Percentiles rank a stretch among this genome's conserved stretches.
Conservation (phyloP, 1,284 basidiomycete genomes). For the Ustanciosporium gigantosporum region DNA sequence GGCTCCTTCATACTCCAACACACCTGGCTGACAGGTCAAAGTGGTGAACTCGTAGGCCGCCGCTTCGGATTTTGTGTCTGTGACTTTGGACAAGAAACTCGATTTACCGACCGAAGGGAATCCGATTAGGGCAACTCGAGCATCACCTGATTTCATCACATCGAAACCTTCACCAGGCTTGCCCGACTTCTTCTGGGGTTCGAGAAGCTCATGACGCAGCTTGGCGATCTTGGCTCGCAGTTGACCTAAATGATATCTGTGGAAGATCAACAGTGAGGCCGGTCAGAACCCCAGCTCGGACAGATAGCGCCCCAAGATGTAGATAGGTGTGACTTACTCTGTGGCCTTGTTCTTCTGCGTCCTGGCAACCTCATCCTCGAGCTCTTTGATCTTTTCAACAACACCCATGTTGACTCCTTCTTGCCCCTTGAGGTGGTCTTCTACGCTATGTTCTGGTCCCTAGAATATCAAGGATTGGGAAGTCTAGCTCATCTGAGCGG, state of each 20-base stretch:
- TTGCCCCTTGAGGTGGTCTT: too few relatives aligned
- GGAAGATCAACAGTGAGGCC: neutral
- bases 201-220: conserved; percentile 55
- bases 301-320: too few relatives aligned
- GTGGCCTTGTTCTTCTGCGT: conserved; percentile 64
- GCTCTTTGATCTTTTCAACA: conserved; percentile 78
- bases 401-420: conserved; percentile 45
- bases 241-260: conserved; percentile 53
- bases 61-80: conserved; percentile 82
- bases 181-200: conserved; percentile 50
- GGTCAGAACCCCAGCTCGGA: neutral
- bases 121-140: conserved; percentile 79
- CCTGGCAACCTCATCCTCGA: conserved; percentile 90
- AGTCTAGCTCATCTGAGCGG: too few relatives aligned
- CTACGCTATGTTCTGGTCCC: too few relatives aligned
- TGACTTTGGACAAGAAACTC: conserved; percentile 86
- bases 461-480: too few relatives aligned
- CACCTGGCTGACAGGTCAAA: conserved; percentile 66
- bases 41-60: conserved; percentile 97
- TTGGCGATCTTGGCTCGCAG: conserved; percentile 57
- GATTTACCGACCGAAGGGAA: conserved; percentile 81
- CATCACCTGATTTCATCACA: conserved; percentile 56
- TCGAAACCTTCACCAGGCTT: conserved; percentile 57
- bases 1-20: conserved; percentile 64
- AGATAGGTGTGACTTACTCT: conserved; percentile 39